Evolutionary conservation across 169 alveolate genomes (phyloP), one percentile per base, ranked within the genome.

Genomic region (Theileria annulata): DNA sequence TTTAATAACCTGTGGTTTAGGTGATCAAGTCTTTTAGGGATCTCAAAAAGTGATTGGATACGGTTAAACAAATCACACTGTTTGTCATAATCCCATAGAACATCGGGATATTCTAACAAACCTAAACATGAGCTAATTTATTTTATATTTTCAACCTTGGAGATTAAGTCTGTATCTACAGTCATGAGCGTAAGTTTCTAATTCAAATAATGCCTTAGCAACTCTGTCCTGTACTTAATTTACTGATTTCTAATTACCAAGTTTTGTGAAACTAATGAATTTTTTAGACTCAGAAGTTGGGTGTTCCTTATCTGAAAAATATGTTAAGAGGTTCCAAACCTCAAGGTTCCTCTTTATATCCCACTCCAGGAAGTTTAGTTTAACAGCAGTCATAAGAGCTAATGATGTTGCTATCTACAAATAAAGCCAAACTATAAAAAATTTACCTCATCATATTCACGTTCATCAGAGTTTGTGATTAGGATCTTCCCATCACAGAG

Each of bases 41-140:
- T 77, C 47, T 82, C 90, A 73, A 88, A 88, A 9, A 76, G 67
- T 60, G 77, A 59, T 49, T 80, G 84, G 33, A 79, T 58, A 15
- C 82, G 71, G 59, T 63, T 33, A 74, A 88, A 88, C 66, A 88
- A 60, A 71, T 79, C 75, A 35, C 85, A 66, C 71, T 80, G 91
- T 19, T 88, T 62, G 60, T 88, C 93, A 28, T 67, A 72, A 21
- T 88, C 93, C 93, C 93, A 88, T 28, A 88, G 42, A 13, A 77
- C 51, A 48, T 85, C 88, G n/a, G 93, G 91, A 19, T 79, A 77
- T 56, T 88, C 93, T 12, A 85, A 64, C 21, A 80, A 80, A 66
- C 85, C 93, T 80, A 49, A 72, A 35, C 27, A 19, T 0, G 8
- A 30, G 9, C 9, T 31, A 0, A 2, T 51, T 72, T 8, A 47